Conservation (phyloP, 2,329 filamentous ascomycete genomes). For the Tolypocladium pustulatum region DNA sequence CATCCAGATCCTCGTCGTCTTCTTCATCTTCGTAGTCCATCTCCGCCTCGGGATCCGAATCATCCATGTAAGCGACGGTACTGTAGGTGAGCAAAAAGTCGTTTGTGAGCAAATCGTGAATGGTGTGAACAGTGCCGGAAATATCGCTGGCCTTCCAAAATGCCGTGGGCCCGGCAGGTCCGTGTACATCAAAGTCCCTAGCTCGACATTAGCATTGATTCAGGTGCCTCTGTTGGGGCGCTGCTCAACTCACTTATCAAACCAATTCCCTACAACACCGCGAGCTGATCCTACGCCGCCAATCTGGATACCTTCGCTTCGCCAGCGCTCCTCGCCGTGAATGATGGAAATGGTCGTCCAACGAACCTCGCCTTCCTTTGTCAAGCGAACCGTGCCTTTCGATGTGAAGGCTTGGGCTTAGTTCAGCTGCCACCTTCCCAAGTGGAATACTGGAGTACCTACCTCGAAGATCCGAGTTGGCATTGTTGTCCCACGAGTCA, state of each 20-base stretch:
- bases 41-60: constrained; percentile 13
- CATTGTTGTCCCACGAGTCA: constrained; percentile 56
- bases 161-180: constrained; percentile 63
- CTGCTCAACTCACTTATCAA: constrained; percentile 47
- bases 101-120: constrained; percentile 19
- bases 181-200: constrained; percentile 55
- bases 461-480: constrained; percentile 56
- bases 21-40: constrained; percentile 15
- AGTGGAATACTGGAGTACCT: constrained; percentile 12
- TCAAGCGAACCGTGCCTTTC: constrained; percentile 52
- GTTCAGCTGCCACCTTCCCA: constrained; percentile 3
- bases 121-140: constrained; percentile 11
- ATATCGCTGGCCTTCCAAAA: constrained; percentile 65
- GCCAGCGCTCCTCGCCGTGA: constrained; percentile 59
- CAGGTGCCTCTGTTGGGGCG: not conserved
- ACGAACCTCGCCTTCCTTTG: constrained; percentile 58
- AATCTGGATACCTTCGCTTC: constrained; percentile 66
- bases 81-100: constrained; percentile 19
- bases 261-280: constrained; percentile 68
- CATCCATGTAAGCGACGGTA: constrained; percentile 9
- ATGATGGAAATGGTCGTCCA: constrained; percentile 62
- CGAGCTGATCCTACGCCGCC: constrained; percentile 55
- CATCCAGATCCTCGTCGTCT: constrained; percentile 18
- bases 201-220: not conserved
- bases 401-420: constrained; percentile 12